These are phyloP conservation scores for Starmerella geochares DNA, from an alignment of 805 yeast genomes.

Conservation along the genomic window DNA sequence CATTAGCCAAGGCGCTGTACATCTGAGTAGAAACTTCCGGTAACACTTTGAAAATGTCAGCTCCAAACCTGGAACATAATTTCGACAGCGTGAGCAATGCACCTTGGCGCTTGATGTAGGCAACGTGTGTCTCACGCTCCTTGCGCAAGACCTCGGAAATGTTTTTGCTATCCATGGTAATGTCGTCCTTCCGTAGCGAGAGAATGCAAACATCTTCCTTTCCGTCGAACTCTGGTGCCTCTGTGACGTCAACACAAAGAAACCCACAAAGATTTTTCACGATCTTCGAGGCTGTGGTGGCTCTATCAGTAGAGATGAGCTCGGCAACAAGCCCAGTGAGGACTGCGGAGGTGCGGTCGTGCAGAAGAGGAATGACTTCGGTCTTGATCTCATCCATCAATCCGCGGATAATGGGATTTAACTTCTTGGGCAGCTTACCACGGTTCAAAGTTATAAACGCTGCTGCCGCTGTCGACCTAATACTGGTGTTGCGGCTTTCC, in stretches of 20 bases:
- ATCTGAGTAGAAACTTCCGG: constrained; percentile 58
- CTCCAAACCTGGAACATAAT: constrained; percentile 46
- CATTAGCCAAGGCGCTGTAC: constrained; percentile 47
- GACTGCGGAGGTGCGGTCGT: constrained; percentile 58
- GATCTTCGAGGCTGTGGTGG: constrained; percentile 76
- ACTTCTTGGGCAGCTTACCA: constrained; percentile 57
- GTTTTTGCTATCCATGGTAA: constrained; percentile 41
- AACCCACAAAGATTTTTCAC: constrained; percentile 85
- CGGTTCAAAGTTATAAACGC: constrained; percentile 48
- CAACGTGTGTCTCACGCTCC: constrained; percentile 43
- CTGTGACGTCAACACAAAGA: constrained; percentile 88
- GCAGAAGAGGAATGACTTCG: constrained; percentile 59
- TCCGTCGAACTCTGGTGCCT: constrained; percentile 81
- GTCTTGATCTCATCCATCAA: constrained; percentile 84
- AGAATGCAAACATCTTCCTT: constrained; percentile 51
- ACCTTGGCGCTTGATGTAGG: constrained; percentile 75
- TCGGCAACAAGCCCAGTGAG: constrained; percentile 54
- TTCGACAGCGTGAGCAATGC: constrained; percentile 60
- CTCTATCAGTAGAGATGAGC: constrained; percentile 48
- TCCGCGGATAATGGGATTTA: constrained; percentile 79
- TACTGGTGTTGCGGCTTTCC: constrained; percentile 39
- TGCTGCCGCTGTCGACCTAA: constrained; percentile 67
- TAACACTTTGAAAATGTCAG: constrained; percentile 45
- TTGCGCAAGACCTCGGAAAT: constrained; percentile 41
- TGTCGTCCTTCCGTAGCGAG: constrained; percentile 49